phyloP scores from a whole-genome alignment of 1,284 basidiomycete species.

The Tilletiopsis washingtonensis region DNA sequence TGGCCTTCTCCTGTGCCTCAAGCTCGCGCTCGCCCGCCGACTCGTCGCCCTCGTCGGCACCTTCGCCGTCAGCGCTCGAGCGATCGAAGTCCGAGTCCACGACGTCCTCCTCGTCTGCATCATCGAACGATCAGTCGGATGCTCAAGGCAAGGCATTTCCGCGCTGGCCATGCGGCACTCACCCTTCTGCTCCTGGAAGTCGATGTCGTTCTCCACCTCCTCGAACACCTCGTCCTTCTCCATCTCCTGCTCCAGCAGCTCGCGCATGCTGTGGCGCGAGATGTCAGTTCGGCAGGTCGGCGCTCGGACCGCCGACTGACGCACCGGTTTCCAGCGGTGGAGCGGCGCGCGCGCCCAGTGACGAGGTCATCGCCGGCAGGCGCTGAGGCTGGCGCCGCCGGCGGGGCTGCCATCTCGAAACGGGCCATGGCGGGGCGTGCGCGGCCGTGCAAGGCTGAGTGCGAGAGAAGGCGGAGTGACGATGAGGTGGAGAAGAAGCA shows the following conservation, averaged over 20 bases:
- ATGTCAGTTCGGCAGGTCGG: conserved; percentile 11
- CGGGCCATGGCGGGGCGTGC: too few species aligned
- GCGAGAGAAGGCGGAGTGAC: too few species aligned
- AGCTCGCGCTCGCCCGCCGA: conserved; percentile 21
- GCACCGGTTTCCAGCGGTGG: conserved; percentile 6
- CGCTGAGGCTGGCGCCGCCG: too few species aligned
- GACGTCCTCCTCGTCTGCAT: conserved; percentile 33
- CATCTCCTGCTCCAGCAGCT: conserved; percentile 36
- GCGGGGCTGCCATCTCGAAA: too few species aligned
- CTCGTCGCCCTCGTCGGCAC: conserved; percentile 12
- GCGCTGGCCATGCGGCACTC: too few species aligned
- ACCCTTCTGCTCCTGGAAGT: conserved; percentile 22
- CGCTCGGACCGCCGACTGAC: conserved; percentile 10
- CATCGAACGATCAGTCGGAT: too few species aligned
- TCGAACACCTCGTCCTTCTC: conserved; percentile 39
- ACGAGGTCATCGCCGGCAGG: neutral
- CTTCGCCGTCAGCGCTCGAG: conserved; percentile 26
- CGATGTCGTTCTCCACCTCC: conserved; percentile 38
- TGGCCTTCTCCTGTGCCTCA: conserved; percentile 22
- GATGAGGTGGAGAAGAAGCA: too few species aligned
- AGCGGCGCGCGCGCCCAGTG: neutral
- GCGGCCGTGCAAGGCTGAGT: too few species aligned
- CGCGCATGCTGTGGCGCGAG: conserved; percentile 16
- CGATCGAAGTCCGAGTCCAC: conserved; percentile 41
- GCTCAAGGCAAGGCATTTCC: too few species aligned